These are phyloP conservation scores for Harringtonia aguacate DNA, from an alignment of 2,329 filamentous ascomycete genomes.

Conservation along the genomic window DNA sequence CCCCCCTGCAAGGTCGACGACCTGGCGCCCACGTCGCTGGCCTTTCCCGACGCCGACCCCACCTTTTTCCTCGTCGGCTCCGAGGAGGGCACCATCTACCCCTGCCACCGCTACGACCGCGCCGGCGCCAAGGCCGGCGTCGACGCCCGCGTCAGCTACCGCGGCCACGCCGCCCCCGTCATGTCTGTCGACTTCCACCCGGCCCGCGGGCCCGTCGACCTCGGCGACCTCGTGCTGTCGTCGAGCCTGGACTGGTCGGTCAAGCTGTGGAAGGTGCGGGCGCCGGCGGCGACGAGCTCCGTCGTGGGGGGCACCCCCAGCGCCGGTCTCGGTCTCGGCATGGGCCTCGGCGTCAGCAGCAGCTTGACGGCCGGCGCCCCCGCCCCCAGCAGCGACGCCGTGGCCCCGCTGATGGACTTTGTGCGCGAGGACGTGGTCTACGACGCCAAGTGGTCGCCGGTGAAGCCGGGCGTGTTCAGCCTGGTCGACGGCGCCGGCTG, in stretches of 20 bases:
- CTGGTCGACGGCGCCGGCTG: constrained; percentile 88
- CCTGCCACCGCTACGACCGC: constrained; percentile 93
- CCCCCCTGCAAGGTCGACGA: constrained; percentile 87
- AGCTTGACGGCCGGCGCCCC: constrained; percentile 15
- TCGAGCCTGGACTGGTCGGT: constrained; percentile 94
- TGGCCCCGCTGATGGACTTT: constrained; percentile 76
- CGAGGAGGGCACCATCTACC: constrained; percentile 92
- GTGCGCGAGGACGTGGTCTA: constrained; percentile 94
- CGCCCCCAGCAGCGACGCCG: constrained; percentile 26
- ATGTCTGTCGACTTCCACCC: constrained; percentile 97
- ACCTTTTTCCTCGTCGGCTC: constrained; percentile 97
- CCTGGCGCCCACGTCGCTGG: constrained; percentile 85
- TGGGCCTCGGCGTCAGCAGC: background rate
- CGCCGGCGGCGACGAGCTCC: constrained; percentile 57
- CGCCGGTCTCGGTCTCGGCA: too few species aligned
- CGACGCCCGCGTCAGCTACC: constrained; percentile 78
- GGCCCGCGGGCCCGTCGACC: constrained; percentile 79
- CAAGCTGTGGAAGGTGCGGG: constrained; percentile 89
- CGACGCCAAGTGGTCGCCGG: constrained; percentile 88
- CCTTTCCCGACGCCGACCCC: constrained; percentile 88
- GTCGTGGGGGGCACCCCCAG: constrained; percentile 40
- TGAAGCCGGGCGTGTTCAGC: constrained; percentile 89
- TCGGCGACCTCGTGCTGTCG: constrained; percentile 88
- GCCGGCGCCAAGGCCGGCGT: constrained; percentile 95
- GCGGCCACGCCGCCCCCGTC: constrained; percentile 83